A percentile compares a stretch with the other conserved stretches of the same genome.
Conservation (phyloP, 192 early-diverging fungal genomes). For the Coemansia sp. region DNA sequence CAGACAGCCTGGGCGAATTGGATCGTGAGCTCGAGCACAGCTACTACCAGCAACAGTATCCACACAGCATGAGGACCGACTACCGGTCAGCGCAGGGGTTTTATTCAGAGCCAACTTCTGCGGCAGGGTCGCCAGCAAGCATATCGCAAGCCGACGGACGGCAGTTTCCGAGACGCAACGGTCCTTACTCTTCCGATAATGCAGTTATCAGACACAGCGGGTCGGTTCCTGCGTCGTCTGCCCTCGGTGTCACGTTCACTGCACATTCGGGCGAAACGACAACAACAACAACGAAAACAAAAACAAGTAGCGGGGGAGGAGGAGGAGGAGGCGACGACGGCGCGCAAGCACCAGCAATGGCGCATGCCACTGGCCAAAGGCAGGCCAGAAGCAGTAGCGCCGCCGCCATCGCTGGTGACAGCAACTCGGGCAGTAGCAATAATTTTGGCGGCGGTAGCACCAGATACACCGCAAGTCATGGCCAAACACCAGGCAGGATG, state of each 20-base stretch:
- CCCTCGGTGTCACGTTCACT: conserved; percentile 43
- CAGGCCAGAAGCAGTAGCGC: conserved; percentile 6
- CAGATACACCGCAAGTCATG: conserved; percentile 6
- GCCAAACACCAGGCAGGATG: not conserved
- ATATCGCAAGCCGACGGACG: conserved; percentile 8
- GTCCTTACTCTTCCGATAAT: conserved; percentile 23
- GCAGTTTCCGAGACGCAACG: conserved; percentile 3
- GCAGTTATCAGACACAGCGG: conserved; percentile 8
- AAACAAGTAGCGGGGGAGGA: conserved; percentile 1
- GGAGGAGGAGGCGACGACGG: not conserved
- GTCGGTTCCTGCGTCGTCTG: conserved; percentile 20
- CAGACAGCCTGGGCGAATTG: conserved; percentile 43
- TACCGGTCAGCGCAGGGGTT: conserved; percentile 28
- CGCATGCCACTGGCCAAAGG: not conserved
- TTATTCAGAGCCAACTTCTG: conserved; percentile 41
- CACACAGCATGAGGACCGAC: conserved; percentile 27
- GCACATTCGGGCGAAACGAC: conserved; percentile 12
- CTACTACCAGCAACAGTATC: conserved; percentile 20
- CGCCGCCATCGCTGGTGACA: conserved; percentile 7
- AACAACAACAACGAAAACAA: conserved; percentile 15
- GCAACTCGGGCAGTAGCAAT: conserved; percentile 25
- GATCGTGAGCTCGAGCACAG: conserved; percentile 38
- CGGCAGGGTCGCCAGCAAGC: conserved; percentile 33
- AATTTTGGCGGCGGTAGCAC: conserved; percentile 1
- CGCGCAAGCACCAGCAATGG: not conserved